phyloP scores from a whole-genome alignment of 2,329 filamentous ascomycete genomes.

The Xylariaceae sp. region DNA sequence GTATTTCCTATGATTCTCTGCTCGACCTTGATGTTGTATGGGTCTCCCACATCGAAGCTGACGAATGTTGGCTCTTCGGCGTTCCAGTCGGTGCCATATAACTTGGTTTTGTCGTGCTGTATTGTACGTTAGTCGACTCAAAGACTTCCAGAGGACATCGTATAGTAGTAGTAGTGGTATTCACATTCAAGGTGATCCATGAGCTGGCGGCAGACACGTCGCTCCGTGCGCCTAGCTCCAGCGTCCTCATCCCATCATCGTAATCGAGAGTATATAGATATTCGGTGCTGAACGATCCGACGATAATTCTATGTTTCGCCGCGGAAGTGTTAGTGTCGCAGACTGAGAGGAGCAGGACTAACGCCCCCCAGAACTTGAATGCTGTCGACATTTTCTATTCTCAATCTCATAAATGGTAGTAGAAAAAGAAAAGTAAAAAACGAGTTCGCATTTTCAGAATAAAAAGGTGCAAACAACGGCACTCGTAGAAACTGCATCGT shows the following conservation, averaged over 20 bases:
- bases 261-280: conserved; percentile 32
- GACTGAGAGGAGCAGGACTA: neutral
- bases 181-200: conserved; percentile 32
- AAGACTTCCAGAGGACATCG: neutral
- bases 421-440: neutral
- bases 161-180: neutral
- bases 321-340: neutral
- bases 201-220: conserved; percentile 23
- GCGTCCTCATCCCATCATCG: conserved; percentile 25
- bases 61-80: conserved; percentile 23
- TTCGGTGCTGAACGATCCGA: conserved; percentile 30
- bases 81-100: conserved; percentile 30
- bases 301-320: conserved; percentile 20
- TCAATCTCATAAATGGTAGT: neutral
- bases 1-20: conserved; percentile 16
- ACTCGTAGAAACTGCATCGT: too few species aligned
- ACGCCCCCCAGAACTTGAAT: neutral
- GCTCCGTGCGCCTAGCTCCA: conserved; percentile 24
- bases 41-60: conserved; percentile 27
- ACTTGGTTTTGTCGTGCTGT: conserved; percentile 31
- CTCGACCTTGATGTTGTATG: conserved; percentile 20
- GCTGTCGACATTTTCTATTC: neutral
- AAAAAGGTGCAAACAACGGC: too few species aligned
- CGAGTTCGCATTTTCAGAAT: too few species aligned
- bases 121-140: neutral